Base-by-base conservation (phyloP, 1,284 basidiomycete genomes). In the Sutorius eximius region DNA sequence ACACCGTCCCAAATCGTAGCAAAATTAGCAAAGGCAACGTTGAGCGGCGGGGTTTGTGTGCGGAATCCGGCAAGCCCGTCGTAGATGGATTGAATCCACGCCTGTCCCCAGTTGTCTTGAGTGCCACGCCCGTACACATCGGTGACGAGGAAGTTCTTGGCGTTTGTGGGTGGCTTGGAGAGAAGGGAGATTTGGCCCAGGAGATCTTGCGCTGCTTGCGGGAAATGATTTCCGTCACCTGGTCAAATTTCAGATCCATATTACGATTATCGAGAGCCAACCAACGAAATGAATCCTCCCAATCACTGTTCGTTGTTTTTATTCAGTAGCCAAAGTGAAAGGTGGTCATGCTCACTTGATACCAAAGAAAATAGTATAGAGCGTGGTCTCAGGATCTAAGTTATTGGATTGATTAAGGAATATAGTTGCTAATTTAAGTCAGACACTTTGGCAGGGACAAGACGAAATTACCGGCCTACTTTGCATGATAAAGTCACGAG, bases 141-240 rank as follows among this genome's bases (percentile, higher is more conserved):
- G n/a, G 43, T 37, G 18, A 38, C 15, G 3, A 38, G 44, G 30
- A 37, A 22, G 7, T 46, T 22, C 34, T 24, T 37, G 13, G 44
- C 33, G 2, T 45, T 40, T 45, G 44, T 40, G 18, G 43, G 37
- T 6, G 37, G 36, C 16, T 11, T 37, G 1, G 71, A 66, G 18
- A 81, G 71, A 44, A 68, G 63, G 4, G 66, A 47, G 16, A 78
- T 71, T 49, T 75, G 69, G 33, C 69, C 64, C 15, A 77, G 61
- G 29, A 79, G 66, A 42, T 67, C 65, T 33, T 65, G 63, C 0
- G 73, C 73, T 33, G 71, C 73, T 53, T 68, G 52, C 1, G 67
- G 66, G 22, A 77, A 65, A 53, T 74, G 65, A 24, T 69, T 41
- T 3, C 65, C 66, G 9, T 72, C 72, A 15, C 41, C 71, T 65